Percentiles rank a stretch among this genome's conserved stretches.
These are phyloP conservation scores for Corylus avellana DNA, from an alignment of 306 rosid species.

Conservation along the genomic window DNA sequence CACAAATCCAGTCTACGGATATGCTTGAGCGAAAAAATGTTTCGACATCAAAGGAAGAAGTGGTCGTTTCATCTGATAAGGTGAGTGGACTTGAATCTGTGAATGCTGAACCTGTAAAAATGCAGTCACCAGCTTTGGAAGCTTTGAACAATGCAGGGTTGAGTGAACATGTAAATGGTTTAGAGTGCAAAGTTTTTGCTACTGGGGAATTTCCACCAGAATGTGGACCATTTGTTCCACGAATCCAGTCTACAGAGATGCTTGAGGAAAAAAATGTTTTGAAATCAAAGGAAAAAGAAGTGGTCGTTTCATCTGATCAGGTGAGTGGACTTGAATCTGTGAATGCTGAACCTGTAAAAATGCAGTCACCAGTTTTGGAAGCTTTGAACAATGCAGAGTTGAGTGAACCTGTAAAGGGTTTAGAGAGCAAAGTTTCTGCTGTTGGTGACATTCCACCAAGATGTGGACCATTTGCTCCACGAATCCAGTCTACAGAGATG, in stretches of 20 bases:
- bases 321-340: too few species aligned
- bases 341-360: too few species aligned
- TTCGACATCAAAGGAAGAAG: slow-evolving; percentile 12
- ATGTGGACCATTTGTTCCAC: slow-evolving; percentile 7
- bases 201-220: slow-evolving; percentile 73
- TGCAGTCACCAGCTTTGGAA: too few species aligned
- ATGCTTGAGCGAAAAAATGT: slow-evolving; percentile 12
- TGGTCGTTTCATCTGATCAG: too few species aligned
- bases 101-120: too few species aligned
- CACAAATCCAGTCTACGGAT: slow-evolving; percentile 19
- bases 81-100: too few species aligned
- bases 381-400: background rate
- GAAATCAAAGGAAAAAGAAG: slow-evolving; percentile 20
- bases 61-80: too few species aligned
- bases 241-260: slow-evolving; percentile 19
- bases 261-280: slow-evolving; percentile 13
- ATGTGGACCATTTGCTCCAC: slow-evolving; percentile 4
- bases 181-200: slow-evolving; percentile 49
- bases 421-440: slow-evolving; percentile 49
- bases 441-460: slow-evolving; percentile 69
- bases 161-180: slow-evolving; percentile 6
- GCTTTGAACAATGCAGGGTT: background rate
- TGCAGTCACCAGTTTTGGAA: too few species aligned
- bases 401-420: slow-evolving; percentile 5
- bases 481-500: slow-evolving; percentile 19